phyloP scores from a whole-genome alignment of 1,284 basidiomycete species.

The Clitocybe nebularis region DNA sequence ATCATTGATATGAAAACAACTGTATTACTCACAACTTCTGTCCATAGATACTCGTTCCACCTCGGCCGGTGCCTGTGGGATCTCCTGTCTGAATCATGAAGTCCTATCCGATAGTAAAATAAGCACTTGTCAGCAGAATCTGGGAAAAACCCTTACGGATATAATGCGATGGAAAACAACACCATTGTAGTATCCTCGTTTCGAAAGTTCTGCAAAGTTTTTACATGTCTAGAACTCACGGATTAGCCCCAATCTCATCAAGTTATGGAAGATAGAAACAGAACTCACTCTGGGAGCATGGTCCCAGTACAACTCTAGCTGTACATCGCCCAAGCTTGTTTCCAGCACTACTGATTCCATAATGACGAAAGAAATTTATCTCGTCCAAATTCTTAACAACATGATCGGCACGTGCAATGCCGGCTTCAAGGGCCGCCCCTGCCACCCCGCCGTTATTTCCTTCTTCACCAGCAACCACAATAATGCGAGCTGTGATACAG shows the following conservation, averaged over 20 bases:
- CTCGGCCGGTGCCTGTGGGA: conserved; percentile 91
- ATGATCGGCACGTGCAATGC: background rate
- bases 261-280: conserved; percentile 7
- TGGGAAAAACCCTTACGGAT: conserved; percentile 45
- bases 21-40: conserved; percentile 70
- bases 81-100: conserved; percentile 97
- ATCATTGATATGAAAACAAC: background rate
- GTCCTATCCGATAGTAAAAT: conserved; percentile 46
- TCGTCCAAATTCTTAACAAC: too few relatives aligned
- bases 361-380: too few relatives aligned
- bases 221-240: conserved; percentile 71
- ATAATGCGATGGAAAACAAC: conserved; percentile 89
- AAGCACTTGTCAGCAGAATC: background rate
- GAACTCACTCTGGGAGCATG: conserved; percentile 79
- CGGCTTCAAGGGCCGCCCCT: too few relatives aligned
- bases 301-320: conserved; percentile 87
- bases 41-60: conserved; percentile 91
- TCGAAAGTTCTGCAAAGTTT: conserved; percentile 87
- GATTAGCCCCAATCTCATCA: conserved; percentile 13
- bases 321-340: conserved; percentile 85
- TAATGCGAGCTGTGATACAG: conserved; percentile 77
- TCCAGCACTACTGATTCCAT: conserved; percentile 71
- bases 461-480: background rate
- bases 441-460: too few relatives aligned
- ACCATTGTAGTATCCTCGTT: conserved; percentile 83